Conservation (phyloP, 148 eudicot species). For the Fagopyrum homotropicum region DNA sequence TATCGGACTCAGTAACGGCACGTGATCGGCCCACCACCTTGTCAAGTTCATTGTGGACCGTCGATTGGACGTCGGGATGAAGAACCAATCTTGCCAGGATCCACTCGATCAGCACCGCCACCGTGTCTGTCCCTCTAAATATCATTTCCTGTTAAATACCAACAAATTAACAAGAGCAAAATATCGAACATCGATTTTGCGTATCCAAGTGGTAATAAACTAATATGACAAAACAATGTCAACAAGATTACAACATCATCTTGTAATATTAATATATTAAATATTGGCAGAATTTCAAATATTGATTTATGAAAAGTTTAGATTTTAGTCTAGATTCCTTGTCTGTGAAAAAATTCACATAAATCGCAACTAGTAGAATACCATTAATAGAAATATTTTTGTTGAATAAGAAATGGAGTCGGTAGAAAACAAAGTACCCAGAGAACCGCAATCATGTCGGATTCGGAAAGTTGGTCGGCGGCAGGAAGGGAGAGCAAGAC, state of each 20-base stretch:
- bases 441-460: slow-evolving; percentile 70
- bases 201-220: background rate
- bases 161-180: background rate
- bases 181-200: background rate
- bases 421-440: slow-evolving; percentile 34
- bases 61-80: slow-evolving; percentile 52
- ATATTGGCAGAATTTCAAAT: background rate
- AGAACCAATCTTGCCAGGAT: slow-evolving; percentile 57
- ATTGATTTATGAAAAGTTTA: background rate
- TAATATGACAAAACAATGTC: background rate
- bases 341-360: background rate
- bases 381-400: background rate
- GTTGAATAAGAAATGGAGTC: background rate
- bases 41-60: slow-evolving; percentile 57
- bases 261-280: no score
- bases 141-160: slow-evolving; percentile 46
- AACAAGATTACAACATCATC: background rate
- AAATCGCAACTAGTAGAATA: background rate
- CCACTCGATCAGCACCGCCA: slow-evolving; percentile 74
- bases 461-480: slow-evolving; percentile 39
- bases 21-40: slow-evolving; percentile 39
- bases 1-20: slow-evolving; percentile 37
- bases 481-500: slow-evolving; percentile 59
- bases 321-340: background rate
- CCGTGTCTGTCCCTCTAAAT: slow-evolving; percentile 75